phyloP scores from a whole-genome alignment of 176 grass and related monocot genomes.

The Musa schizocarpa region DNA sequence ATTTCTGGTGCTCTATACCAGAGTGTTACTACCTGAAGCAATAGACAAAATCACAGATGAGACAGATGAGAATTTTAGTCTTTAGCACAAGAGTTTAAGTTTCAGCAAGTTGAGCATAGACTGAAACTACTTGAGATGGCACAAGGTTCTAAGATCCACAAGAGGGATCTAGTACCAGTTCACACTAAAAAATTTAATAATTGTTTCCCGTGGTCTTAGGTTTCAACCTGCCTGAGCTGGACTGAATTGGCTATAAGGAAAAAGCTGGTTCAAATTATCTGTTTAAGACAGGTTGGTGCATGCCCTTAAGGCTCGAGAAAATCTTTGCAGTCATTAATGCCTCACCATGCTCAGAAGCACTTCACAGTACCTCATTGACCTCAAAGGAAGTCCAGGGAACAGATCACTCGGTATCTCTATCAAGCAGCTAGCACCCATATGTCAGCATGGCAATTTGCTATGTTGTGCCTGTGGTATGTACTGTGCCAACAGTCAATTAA shows the following conservation, averaged over 20 bases:
- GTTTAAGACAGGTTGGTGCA: neutral
- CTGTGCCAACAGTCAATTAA: neutral
- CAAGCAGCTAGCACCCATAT: neutral
- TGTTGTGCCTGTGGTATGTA: neutral
- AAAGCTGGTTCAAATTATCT: neutral
- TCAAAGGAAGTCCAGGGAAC: too few species aligned
- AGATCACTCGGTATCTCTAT: too few species aligned
- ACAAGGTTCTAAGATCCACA: neutral
- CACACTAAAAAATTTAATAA: neutral
- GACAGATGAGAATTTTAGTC: neutral
- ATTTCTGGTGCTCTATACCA: conserved; percentile 98
- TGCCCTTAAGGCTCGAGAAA: neutral
- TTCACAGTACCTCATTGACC: too few species aligned
- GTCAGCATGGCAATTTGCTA: neutral
- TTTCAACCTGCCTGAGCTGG: neutral
- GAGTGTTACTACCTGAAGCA: conserved; percentile 73
- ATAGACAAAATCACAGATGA: neutral
- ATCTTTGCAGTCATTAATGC: too few species aligned
- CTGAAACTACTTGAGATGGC: neutral
- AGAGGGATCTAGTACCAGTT: neutral
- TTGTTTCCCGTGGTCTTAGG: neutral
- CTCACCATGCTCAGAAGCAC: too few species aligned
- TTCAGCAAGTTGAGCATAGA: neutral
- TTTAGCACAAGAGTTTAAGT: neutral
- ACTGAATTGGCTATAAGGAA: neutral